Evolutionary conservation across 352 stramenopile species (phyloP), one percentile per base, ranked within the genome.

Genomic region (Aphanomyces stellatus): DNA sequence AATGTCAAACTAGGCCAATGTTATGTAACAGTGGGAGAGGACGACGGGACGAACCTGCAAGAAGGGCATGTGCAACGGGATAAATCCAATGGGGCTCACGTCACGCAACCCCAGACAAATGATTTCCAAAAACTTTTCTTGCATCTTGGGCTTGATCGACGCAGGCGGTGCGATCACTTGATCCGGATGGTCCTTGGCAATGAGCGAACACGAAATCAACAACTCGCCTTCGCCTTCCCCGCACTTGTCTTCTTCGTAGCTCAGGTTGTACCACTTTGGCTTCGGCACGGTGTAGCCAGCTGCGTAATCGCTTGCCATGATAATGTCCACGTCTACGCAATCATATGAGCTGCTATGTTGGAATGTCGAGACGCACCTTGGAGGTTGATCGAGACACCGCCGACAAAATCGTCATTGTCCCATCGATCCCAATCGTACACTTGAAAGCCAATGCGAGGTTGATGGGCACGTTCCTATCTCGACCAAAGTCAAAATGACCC

Each of bases 31-130:
- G 24, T 28, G 19, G 41, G 82, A 79, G 1, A 74, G 78, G 66
- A 91, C 85, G 46, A 81, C 86, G 11, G 91, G 72, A 30, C 95
- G 85, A 65, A 97, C 94, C 55, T 94, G 84, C 35, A 88, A 78
- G 62, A 88, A 93, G 7, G 90, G 86, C 3, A 87, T 81, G 62
- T 94, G 85, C 31, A 96, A 84, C 0, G 85, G 80, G 70, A 94
- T 84, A 66, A 94, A 95, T 0, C 85, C 78, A 33, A 85, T 83
- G 19, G 90, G 82, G 48, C 87, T 74, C 4, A 97, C 71, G 15
- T 84, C 77, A 30, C 88, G 82, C 41, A 89, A 85, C 7, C 87
- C 85, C 6, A 95, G 67, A 43, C 80, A 82, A 55, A 88, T 88
- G 34, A 96, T 88, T 53, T 96, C 86, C 19, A 94, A 68, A 41